These are phyloP conservation scores for Metschnikowia shivogae DNA, from an alignment of 805 yeast genomes.

Conservation along the genomic window DNA sequence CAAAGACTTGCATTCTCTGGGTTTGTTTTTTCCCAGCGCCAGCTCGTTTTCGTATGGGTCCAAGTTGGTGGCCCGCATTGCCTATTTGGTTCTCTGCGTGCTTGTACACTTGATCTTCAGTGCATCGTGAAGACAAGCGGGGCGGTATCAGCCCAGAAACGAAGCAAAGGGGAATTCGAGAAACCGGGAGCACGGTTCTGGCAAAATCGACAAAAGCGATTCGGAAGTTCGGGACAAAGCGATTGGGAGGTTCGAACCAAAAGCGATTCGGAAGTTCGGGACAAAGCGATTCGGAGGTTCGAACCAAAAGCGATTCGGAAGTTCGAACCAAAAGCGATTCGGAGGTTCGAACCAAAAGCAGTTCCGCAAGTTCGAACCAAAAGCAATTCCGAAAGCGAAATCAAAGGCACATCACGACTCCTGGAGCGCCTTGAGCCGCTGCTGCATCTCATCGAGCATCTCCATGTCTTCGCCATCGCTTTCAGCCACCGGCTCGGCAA, in stretches of 20 bases:
- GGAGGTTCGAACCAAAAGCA: too few species aligned
- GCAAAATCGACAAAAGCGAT: too few species aligned
- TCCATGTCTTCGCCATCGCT: conserved; percentile 65
- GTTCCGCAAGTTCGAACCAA: too few species aligned
- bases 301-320: too few species aligned
- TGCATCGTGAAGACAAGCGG: background rate
- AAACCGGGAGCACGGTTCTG: too few species aligned
- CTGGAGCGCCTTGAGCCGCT: conserved; percentile 80
- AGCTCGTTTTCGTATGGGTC: background rate
- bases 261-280: too few species aligned
- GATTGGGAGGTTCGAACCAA: too few species aligned
- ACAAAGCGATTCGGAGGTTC: too few species aligned
- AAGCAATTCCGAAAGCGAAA: too few species aligned
- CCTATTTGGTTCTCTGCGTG: conserved; percentile 1
- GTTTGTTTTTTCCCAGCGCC: background rate
- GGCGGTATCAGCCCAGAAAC: background rate
- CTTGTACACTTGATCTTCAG: background rate
- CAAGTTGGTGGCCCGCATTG: background rate
- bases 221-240: too few species aligned
- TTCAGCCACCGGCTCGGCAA: conserved; percentile 18
- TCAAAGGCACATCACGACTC: conserved; percentile 12
- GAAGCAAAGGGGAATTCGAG: too few species aligned
- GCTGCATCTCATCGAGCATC: conserved; percentile 81
- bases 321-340: too few species aligned
- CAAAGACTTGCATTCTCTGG: background rate